These are phyloP conservation scores for Parathielavia hyrcaniae DNA, from an alignment of 495 filamentous ascomycete species.

Conservation along the genomic window DNA sequence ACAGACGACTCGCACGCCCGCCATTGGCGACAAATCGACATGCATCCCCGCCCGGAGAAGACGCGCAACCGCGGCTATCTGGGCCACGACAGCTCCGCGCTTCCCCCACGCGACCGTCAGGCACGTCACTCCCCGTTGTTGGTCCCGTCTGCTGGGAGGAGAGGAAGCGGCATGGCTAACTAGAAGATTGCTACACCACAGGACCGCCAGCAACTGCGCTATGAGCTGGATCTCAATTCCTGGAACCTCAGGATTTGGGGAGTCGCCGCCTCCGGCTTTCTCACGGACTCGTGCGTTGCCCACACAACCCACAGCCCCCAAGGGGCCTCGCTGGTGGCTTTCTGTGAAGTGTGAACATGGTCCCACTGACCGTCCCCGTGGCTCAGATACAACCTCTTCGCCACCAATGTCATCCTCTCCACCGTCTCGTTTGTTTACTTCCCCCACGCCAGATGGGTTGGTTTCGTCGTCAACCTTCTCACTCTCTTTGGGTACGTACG, in stretches of 20 bases:
- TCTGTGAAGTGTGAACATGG: background rate
- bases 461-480: conserved; percentile 51
- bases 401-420: conserved; percentile 58
- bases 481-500: conserved; percentile 53
- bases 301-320: no score
- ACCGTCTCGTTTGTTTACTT: conserved; percentile 61
- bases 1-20: background rate
- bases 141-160: background rate
- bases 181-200: background rate
- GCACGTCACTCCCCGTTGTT: conserved; percentile 10
- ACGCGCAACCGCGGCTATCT: conserved; percentile 31
- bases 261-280: conserved; percentile 61
- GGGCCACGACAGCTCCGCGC: conserved; percentile 28
- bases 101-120: conserved; percentile 27
- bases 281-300: conserved; percentile 55
- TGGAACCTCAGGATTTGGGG: conserved; percentile 42
- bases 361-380: background rate
- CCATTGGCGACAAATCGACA: conserved; percentile 19
- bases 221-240: conserved; percentile 35
- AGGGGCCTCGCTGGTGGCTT: no score
- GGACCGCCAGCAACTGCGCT: conserved; percentile 35
- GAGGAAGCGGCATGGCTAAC: conserved; percentile 3
- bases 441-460: conserved; percentile 32
- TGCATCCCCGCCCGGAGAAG: conserved; percentile 29
- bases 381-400: conserved; percentile 51